These are phyloP conservation scores for Exsudoporus floridanus DNA, from an alignment of 1,284 basidiomycete genomes.

Conservation along the genomic window DNA sequence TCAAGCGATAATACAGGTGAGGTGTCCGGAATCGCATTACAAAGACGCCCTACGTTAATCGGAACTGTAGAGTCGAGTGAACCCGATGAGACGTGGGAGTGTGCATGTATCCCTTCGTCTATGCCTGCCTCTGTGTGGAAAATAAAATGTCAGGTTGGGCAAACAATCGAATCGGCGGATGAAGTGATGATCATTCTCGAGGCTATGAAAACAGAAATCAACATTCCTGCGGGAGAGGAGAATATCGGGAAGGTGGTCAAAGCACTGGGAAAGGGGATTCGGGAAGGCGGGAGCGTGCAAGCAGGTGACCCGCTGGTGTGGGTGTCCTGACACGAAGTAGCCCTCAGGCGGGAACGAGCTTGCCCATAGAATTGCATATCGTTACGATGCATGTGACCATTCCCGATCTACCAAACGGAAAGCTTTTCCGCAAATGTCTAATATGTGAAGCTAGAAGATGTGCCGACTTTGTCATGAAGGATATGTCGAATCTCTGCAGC, in stretches of 20 bases:
- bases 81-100: conserved; percentile 25
- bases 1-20: conserved; percentile 8
- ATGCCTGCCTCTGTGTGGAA: conserved; percentile 61
- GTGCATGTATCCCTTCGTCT: conserved; percentile 35
- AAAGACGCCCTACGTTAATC: background rate
- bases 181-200: conserved; percentile 59
- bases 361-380: background rate
- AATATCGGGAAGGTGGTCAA: conserved; percentile 46
- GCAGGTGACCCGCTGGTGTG: conserved; percentile 47
- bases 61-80: conserved; percentile 6
- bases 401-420: conserved; percentile 8
- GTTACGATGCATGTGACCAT: conserved; percentile 1
- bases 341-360: background rate
- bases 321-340: conserved; percentile 12
- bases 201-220: conserved; percentile 75
- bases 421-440: background rate
- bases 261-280: conserved; percentile 41
- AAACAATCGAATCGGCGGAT: conserved; percentile 45
- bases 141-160: conserved; percentile 46
- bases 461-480: background rate
- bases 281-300: conserved; percentile 43
- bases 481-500: background rate
- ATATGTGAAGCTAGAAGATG: background rate
- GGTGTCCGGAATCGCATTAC: background rate
- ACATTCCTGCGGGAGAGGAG: conserved; percentile 45